Conservation (phyloP, 2,329 filamentous ascomycete species). For the Monosporascus sp. region DNA sequence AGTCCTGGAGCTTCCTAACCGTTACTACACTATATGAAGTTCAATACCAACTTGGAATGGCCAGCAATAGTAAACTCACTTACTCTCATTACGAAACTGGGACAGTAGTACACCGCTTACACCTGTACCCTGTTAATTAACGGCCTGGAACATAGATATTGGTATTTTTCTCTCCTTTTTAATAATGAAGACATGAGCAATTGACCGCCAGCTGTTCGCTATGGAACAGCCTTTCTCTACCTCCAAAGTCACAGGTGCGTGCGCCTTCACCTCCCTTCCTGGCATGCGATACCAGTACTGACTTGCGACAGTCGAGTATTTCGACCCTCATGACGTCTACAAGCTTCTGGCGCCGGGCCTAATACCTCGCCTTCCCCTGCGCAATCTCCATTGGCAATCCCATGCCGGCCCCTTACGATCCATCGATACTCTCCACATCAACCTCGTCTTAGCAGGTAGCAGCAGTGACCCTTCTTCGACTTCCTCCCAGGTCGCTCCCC, state of each 20-base stretch:
- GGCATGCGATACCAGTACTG: conserved; percentile 6
- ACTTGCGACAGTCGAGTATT: conserved; percentile 73
- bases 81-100: too few relatives aligned
- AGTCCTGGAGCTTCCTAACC: too few relatives aligned
- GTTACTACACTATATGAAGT: background rate
- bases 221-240: conserved; percentile 66
- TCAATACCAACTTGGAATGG: background rate
- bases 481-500: conserved; percentile 29
- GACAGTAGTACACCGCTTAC: background rate
- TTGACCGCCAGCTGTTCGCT: conserved; percentile 30
- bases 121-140: background rate
- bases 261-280: conserved; percentile 9
- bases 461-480: conserved; percentile 38
- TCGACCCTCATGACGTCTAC: conserved; percentile 86
- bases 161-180: background rate
- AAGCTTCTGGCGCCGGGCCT: conserved; percentile 74
- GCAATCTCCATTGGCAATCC: conserved; percentile 95
- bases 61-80: background rate
- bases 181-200: conserved; percentile 25
- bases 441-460: conserved; percentile 62
- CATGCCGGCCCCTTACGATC: conserved; percentile 85
- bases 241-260: conserved; percentile 69
- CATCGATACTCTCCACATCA: conserved; percentile 87
- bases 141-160: too few relatives aligned
- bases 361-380: conserved; percentile 72